Evolutionary conservation across 2,329 filamentous ascomycete species (phyloP), one percentile per base, ranked within the genome.

Genomic region (Periconia sp.): DNA sequence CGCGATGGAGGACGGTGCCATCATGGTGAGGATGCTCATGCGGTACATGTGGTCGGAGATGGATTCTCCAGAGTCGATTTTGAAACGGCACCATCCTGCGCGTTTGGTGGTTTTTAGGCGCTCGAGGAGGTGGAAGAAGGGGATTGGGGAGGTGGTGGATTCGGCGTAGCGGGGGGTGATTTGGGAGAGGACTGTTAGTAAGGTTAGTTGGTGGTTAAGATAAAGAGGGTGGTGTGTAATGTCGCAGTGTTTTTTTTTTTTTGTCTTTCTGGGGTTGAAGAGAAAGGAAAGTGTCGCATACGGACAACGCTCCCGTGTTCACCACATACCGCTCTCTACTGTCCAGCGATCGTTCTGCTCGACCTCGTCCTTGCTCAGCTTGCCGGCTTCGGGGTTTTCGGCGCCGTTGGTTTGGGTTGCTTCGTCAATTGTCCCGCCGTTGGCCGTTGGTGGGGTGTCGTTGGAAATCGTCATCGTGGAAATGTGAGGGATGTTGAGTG

Each of bases 41-140:
- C 94, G 92, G 77, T 97, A 99, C 94, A 99, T 99, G 82, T 99
- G 94, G 78, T 99, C 94, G 50, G 91, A 84, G 70, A 99, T 97
- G 1, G 91, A 96, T 76, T 99, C 94, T 72, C 91, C 89, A 53
- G 76, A 60, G 52, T 73, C 62, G 61, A 99, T 91, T 40, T 86
- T 86, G 71, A 97, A 97, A 37, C 94, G 85, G 52, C 90, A 85
- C 94, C 94, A 99, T 60, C 94, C 94, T 76, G 97, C 94, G 56
- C 94, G 89, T 75, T 96, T 95, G 57, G 90, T 96, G 8, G 92
- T 97, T 83, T 99, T 99, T 53, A 99, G 84, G 47, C 90, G 89
- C 75, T 96, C 90, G 58, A 99, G 85, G 56, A 97, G 82, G 79
- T 99, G 94, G 76, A 99, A 96, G 80, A 97, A 97, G 33, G 92